phyloP scores from a whole-genome alignment of 192 early-diverging fungal genomes.

The Obelidium mucronatum region DNA sequence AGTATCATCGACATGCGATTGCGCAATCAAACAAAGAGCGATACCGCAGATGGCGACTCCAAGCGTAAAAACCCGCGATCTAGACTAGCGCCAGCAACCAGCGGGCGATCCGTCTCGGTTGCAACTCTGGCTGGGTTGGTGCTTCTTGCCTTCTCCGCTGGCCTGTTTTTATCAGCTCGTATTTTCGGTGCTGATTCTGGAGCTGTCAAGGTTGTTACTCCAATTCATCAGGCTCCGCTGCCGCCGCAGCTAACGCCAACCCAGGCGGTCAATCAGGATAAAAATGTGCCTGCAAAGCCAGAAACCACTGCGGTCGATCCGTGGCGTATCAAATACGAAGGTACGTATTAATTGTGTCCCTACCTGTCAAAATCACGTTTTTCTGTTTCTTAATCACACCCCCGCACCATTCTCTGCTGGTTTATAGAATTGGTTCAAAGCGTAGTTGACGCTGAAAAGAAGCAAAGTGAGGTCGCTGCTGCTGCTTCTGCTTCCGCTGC shows the following conservation, averaged over 20 bases:
- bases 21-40: not conserved
- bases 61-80: not conserved
- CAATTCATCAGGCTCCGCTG: not conserved
- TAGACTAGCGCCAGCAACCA: not conserved
- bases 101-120: not conserved
- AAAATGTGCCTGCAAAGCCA: not conserved
- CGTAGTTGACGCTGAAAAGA: not conserved
- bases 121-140: not conserved
- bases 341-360: not conserved
- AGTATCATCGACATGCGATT: not conserved
- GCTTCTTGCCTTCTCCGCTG: not conserved
- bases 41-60: not conserved
- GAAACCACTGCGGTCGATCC: not conserved
- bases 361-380: too few relatives aligned
- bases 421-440: not conserved
- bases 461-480: not conserved
- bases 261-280: not conserved
- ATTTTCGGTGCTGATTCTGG: not conserved
- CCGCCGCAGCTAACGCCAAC: not conserved
- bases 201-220: not conserved
- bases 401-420: not conserved
- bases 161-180: not conserved
- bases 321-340: constrained; percentile 32
- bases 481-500: not conserved
- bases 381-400: not conserved